Conservation (phyloP, 2,329 filamentous ascomycete genomes). For the Stagonosporopsis vannaccii region DNA sequence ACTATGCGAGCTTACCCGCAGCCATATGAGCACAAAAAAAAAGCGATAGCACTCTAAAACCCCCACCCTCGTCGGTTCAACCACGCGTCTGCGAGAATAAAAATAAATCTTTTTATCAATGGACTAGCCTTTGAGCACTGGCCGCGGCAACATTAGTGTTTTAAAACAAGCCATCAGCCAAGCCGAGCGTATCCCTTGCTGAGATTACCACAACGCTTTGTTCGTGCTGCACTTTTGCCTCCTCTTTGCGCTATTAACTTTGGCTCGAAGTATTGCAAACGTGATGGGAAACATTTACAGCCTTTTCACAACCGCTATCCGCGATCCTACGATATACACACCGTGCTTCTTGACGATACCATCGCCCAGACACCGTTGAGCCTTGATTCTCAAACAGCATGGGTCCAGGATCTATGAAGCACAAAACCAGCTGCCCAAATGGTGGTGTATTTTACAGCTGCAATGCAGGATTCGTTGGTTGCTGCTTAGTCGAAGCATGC, state of each 20-base stretch:
- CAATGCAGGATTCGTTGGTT: slow-evolving; percentile 28
- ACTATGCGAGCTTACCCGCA: slow-evolving; percentile 23
- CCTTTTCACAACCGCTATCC: background rate
- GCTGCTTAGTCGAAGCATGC: slow-evolving; percentile 38
- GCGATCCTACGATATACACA: background rate
- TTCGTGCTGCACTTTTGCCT: slow-evolving; percentile 20
- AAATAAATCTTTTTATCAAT: background rate
- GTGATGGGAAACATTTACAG: background rate
- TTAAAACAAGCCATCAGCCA: slow-evolving; percentile 10
- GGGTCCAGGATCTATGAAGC: slow-evolving; percentile 11
- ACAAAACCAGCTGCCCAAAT: slow-evolving; percentile 22
- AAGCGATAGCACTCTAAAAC: too few relatives aligned
- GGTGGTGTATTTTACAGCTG: slow-evolving; percentile 35
- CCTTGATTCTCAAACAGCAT: slow-evolving; percentile 11
- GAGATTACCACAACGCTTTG: slow-evolving; percentile 18
- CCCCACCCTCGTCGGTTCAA: too few relatives aligned
- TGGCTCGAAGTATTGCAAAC: background rate
- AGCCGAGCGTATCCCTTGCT: slow-evolving; percentile 16
- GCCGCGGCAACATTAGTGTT: slow-evolving; percentile 11
- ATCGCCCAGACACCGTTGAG: background rate
- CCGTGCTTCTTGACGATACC: background rate
- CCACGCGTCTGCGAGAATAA: background rate
- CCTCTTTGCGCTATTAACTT: slow-evolving; percentile 7
- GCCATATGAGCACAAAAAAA: background rate
- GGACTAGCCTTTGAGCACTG: background rate